Evolutionary conservation across 345 rosid species (phyloP).

Genomic region (Eucalyptus polybractea): DNA sequence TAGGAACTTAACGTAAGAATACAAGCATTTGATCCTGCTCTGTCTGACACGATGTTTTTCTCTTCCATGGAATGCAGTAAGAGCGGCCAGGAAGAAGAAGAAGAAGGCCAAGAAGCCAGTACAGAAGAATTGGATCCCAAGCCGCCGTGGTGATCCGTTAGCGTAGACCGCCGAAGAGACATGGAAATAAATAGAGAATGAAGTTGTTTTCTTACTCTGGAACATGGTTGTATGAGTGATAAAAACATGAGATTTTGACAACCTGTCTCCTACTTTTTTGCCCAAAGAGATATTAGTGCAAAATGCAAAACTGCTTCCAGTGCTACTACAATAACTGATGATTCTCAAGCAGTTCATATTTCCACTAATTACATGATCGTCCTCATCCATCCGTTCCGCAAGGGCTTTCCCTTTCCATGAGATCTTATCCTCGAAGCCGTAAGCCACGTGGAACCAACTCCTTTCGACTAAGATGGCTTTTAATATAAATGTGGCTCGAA

Average conservation of each 20-base stretch:
- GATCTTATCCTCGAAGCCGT: not conserved
- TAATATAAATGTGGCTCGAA: not conserved
- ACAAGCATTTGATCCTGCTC: not conserved
- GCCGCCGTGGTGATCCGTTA: accelerated
- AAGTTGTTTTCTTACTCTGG: not conserved
- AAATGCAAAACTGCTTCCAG: not conserved
- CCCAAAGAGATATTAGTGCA: not conserved
- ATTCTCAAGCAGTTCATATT: not conserved
- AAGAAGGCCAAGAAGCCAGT: not conserved
- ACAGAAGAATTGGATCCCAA: not conserved
- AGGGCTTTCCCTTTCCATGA: not conserved
- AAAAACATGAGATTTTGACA: not conserved
- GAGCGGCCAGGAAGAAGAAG: not conserved
- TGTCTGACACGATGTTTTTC: not conserved
- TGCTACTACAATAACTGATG: not conserved
- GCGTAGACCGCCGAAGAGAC: not conserved
- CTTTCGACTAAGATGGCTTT: not conserved
- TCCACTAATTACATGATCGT: not conserved
- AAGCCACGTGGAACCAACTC: not conserved
- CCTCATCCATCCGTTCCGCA: not conserved
- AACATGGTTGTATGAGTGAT: not conserved
- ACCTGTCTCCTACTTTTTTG: not conserved
- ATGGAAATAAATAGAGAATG: not conserved
- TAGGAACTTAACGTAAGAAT: not conserved
- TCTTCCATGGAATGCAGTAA: not conserved